A percentile compares a stretch with the other conserved stretches of the same genome.
Conservation (phyloP, 1,284 basidiomycete species). For the Tylopilus sp. region DNA sequence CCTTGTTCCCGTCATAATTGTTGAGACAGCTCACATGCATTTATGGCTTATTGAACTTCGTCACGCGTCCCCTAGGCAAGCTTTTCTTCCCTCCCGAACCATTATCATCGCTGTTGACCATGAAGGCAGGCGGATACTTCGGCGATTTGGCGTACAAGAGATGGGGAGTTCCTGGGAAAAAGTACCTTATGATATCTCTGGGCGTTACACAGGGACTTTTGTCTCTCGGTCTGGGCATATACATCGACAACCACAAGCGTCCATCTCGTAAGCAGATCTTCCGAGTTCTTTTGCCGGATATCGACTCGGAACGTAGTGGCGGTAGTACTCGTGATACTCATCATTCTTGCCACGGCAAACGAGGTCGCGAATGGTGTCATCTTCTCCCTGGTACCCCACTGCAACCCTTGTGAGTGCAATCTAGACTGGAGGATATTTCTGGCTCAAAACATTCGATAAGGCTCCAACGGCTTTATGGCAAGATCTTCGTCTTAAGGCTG, state of each 20-base stretch:
- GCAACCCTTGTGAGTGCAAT: constrained; percentile 40
- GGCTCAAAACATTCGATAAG: constrained; percentile 22
- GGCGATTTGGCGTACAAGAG: constrained; percentile 48
- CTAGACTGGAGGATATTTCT: background rate
- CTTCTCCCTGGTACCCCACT: constrained; percentile 54
- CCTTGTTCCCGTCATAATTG: constrained; percentile 7
- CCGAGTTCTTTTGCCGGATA: background rate
- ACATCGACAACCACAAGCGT: constrained; percentile 38
- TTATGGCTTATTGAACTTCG: constrained; percentile 52
- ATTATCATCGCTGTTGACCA: background rate
- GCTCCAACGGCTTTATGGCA: constrained; percentile 38
- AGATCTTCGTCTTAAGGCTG: background rate
- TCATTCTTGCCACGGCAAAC: constrained; percentile 15
- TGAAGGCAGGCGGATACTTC: constrained; percentile 43
- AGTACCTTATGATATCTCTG: constrained; percentile 45
- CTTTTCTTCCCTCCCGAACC: background rate
- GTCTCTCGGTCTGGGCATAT: constrained; percentile 45
- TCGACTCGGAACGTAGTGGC: constrained; percentile 14
- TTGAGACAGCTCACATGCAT: constrained; percentile 36
- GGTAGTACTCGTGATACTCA: constrained; percentile 32
- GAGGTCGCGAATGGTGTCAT: constrained; percentile 53
- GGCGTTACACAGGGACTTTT: constrained; percentile 47
- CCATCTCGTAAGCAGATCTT: constrained; percentile 22
- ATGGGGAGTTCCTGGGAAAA: constrained; percentile 49
- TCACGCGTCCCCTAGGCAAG: constrained; percentile 45